These are phyloP conservation scores for Monosporascus sp. DNA, from an alignment of 2,329 filamentous ascomycete genomes.

Conservation along the genomic window DNA sequence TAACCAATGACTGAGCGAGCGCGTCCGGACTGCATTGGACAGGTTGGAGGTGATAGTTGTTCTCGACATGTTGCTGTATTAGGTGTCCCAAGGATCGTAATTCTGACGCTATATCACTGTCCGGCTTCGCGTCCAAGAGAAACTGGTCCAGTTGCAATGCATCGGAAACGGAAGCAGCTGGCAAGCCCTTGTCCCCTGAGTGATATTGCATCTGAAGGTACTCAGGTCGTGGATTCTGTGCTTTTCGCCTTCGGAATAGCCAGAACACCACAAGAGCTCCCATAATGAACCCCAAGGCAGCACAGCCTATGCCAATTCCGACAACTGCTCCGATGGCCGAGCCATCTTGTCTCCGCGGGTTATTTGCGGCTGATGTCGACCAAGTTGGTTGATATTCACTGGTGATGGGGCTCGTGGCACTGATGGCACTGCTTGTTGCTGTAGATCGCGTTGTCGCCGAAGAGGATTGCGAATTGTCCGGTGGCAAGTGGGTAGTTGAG, in stretches of 20 bases:
- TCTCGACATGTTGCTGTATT: slow-evolving; percentile 35
- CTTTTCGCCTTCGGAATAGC: slow-evolving; percentile 19
- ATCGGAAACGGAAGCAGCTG: slow-evolving; percentile 1
- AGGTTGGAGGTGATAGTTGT: slow-evolving; percentile 30
- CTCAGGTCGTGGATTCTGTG: slow-evolving; percentile 3
- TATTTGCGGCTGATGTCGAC: neutral
- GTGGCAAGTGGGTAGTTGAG: too few relatives aligned
- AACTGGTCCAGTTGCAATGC: slow-evolving; percentile 27
- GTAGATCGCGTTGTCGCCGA: too few relatives aligned
- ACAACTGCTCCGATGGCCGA: slow-evolving; percentile 16
- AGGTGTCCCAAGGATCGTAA: slow-evolving; percentile 29
- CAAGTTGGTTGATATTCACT: neutral
- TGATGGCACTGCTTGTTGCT: too few relatives aligned
- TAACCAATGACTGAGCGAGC: slow-evolving; percentile 18
- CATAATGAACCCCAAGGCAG: slow-evolving; percentile 21
- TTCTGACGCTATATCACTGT: slow-evolving; percentile 30
- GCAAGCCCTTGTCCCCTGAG: slow-evolving; percentile 15
- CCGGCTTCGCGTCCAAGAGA: slow-evolving; percentile 30
- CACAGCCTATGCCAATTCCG: slow-evolving; percentile 26
- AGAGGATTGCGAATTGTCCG: too few relatives aligned
- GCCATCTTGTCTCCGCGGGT: neutral
- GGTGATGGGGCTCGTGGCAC: neutral
- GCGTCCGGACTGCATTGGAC: slow-evolving; percentile 11
- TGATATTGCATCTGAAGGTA: slow-evolving; percentile 6
- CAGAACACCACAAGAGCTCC: slow-evolving; percentile 22